Evolutionary conservation across 805 yeast genomes (phyloP), one percentile per base, ranked within the genome.

Genomic region (Nakazawaea ernobii): DNA sequence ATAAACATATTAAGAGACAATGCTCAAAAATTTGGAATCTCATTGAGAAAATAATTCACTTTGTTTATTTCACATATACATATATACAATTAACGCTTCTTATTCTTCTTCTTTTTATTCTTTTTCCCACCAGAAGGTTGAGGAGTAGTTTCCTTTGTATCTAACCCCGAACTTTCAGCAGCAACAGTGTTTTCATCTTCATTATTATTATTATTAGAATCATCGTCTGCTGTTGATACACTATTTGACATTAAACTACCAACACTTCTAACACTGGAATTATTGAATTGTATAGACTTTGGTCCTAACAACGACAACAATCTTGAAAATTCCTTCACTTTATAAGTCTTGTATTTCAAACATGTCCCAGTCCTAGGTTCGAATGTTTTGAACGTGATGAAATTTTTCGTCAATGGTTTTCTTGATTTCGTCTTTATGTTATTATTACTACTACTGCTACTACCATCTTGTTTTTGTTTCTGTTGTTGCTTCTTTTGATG

Each of bases 291-390:
- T 43, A 82, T 84, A 4, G 82, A 82, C 46, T 73, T 68, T 5
- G 90, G 90, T 0, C 95, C 95, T 42, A 89, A 59, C 6, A 86
- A 84, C 42, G 86, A 77, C 60, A 86, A 66, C 20, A 89, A 59
- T 54, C 91, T 75, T 24, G 87, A 80, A 39, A 90, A 75, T 61
- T 89, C 95, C 60, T 88, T 87, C 42, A 74, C 65, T 53, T 83
- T 82, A 52, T 68, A 67, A 1, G 92, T 80, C 50, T 69, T 71
- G 59, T 72, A 79, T 51, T 71, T 74, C 62, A 82, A 75, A 50
- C 82, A 73, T 36, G 80, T 71, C 7, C 91, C 91, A 14, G 79
- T 68, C 14, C 67, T 72, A 2, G 90, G 75, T 59, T 87, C 89
- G 55, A 65, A 82, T 0, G 85, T 73, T 59, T 84, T 86, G 61